Base-by-base conservation (phyloP, 805 yeast genomes). In the Metschnikowia corniflorae region DNA sequence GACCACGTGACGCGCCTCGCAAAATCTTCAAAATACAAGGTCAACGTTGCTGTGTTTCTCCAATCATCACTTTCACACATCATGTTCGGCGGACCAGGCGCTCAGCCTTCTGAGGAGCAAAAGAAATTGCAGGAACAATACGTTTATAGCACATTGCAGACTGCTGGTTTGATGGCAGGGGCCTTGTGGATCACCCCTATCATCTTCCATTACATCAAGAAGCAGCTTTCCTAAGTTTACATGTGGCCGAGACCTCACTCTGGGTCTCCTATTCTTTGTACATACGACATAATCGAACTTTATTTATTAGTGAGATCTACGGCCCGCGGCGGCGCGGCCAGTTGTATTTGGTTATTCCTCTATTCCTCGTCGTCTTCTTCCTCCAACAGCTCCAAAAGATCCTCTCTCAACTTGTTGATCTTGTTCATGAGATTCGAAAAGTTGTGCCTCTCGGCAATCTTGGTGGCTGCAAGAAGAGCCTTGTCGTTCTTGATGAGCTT, bases 391-490 rank as follows among this genome's bases (percentile, higher is more conserved):
- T 43, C 51, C 26, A 57, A 46, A 37, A 67, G 53, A 5, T 54
- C 61, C 37, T 67, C 71, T 40, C 72, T 53, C 18, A 67, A 53
- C 44, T 57, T 57, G 18, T 60, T 60, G 36, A 68, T 62, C 42
- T 63, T 64, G 25, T 43, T 50, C 6, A 68, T 68, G 40, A 68
- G 57, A 26, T 58, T 62, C 12, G 50, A 39, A 33, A 57, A 65
- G 38, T 60, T 66, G 46, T 63, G 59, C 40, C 96, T 73, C 52
- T 85, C 85, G 1, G 96, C 87, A 37, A 91, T 85, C 60, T 83
- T 83, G 10, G 77, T 67, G 1, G 97, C 96, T 0, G 96, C 96
- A 37, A 71, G 73, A 44, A 89, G 63, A 3, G 95, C 94, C 47
- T 82, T 79, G 43, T 84, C 91, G 47, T 79, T 82, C 48, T 78